Evolutionary conservation across 2,329 filamentous ascomycete species (phyloP), one percentile per base, ranked within the genome.

Genomic region (Plectosphaerella plurivora): DNA sequence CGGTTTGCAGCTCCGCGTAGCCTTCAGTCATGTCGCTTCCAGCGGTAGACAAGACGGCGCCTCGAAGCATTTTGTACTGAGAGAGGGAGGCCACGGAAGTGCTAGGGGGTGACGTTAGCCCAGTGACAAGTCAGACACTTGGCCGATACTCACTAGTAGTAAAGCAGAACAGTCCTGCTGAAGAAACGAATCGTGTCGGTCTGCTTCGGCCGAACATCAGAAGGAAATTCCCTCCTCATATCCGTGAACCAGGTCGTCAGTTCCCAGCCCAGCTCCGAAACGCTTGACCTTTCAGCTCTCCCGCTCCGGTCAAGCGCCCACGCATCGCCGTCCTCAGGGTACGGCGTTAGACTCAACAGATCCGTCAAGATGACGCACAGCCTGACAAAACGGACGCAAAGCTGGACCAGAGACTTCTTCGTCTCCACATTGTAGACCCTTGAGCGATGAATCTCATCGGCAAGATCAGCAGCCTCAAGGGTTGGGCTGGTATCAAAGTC

Each of bases 301-400:
- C 28, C 28, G 9, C 28, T 12, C 12, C 41, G 41, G 41, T 20
- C 41, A 7, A 12, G n/a, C 16, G n/a, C 18, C 41, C 41, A 44
- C n/a, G 18, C 16, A 44, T 44, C 41, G 10, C 41, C n/a, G 18
- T 44, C 41, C 16, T 44, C 41, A 5, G 41, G 41, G 18, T 44
- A 44, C 10, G 41, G 41, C 8, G 16, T 44, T 16, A 44, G 18
- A 12, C 18, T 20, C 5, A 57, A 16, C 3, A 56, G 33, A 11
- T 54, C 52, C 14, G 54, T 57, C 12, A 57, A 45, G 11, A 51
- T 47, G 25, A 56, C 28, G 14, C 52, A 52, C 2, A 57, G 42
- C 8, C 53, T 35, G 22, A 47, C 35, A 6, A 47, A 37, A 15
- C 52, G 51, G 11, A 45, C 42, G 5, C 56, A 15, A 33, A 57